Percentiles rank a stretch among this genome's conserved stretches.
These are phyloP conservation scores for Physcia stellaris DNA, from an alignment of 495 filamentous ascomycete genomes.

Conservation along the genomic window DNA sequence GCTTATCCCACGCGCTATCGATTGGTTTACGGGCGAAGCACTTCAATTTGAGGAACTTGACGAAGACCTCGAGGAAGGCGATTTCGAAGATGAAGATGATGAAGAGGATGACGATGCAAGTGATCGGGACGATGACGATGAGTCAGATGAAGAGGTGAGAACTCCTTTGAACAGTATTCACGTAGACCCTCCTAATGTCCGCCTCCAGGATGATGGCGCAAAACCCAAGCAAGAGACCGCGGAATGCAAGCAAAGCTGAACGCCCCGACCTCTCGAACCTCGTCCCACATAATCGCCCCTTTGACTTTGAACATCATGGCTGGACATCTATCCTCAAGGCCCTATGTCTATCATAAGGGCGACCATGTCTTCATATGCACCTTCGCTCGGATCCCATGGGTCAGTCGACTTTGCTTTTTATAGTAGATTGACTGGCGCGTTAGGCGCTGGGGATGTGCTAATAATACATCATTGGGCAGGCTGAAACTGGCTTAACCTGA, in stretches of 20 bases:
- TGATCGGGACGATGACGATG: conserved; percentile 75
- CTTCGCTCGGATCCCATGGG: too few species aligned
- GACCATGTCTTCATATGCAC: too few species aligned
- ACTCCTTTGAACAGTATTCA: not conserved
- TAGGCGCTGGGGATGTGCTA: too few species aligned
- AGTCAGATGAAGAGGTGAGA: conserved; percentile 89
- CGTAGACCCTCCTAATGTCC: conserved; percentile 5
- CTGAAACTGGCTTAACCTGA: too few species aligned
- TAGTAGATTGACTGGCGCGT: too few species aligned
- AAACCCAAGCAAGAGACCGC: conserved; percentile 98
- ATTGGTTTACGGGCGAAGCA: conserved; percentile 99
- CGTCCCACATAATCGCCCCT: too few species aligned
- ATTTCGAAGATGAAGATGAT: conserved; percentile 79
- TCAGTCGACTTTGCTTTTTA: too few species aligned
- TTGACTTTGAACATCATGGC: too few species aligned
- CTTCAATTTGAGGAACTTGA: conserved; percentile 92
- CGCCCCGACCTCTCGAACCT: conserved; percentile 2
- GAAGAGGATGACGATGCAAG: conserved; percentile 82
- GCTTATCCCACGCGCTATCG: conserved; percentile 93
- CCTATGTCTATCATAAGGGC: too few species aligned
- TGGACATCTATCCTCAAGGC: too few species aligned
- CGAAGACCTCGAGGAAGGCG: conserved; percentile 72
- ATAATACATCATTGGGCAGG: too few species aligned
- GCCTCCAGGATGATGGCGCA: conserved; percentile 71
- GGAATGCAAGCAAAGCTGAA: conserved; percentile 99